These are phyloP conservation scores for Geoglossum glabrum DNA, from an alignment of 495 filamentous ascomycete genomes.

Conservation along the genomic window DNA sequence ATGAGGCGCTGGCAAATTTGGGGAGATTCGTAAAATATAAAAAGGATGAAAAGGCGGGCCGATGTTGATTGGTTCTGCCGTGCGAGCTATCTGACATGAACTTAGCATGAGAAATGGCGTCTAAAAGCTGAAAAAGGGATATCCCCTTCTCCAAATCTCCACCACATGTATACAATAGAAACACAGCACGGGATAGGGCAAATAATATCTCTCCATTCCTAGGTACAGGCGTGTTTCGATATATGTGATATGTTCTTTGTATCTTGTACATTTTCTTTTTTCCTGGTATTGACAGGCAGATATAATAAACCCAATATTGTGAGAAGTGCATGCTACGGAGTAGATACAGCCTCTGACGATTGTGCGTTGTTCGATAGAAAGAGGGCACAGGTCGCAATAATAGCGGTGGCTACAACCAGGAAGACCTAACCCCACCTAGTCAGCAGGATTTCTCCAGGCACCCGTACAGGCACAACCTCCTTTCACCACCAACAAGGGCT, in stretches of 20 bases:
- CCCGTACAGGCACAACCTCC: neutral
- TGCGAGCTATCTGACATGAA: neutral
- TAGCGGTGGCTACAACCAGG: neutral
- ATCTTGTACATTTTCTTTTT: no score
- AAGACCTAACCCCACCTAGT: neutral
- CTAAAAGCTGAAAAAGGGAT: neutral
- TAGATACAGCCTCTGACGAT: neutral
- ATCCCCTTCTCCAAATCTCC: neutral
- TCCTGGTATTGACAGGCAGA: no score
- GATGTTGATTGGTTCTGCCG: neutral
- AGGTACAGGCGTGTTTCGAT: no score
- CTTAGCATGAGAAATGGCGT: neutral
- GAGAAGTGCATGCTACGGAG: no score
- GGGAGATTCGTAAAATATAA: conserved; percentile 38
- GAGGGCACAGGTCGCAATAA: neutral
- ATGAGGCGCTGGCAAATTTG: conserved; percentile 36
- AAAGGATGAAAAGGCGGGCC: conserved; percentile 22
- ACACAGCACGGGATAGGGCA: no score
- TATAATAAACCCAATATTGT: no score
- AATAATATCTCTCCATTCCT: no score
- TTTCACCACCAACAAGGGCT: neutral
- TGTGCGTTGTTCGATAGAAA: neutral
- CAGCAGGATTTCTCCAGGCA: neutral
- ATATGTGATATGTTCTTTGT: no score
- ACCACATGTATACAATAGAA: no score